These are phyloP conservation scores for Aspergillus persii DNA, from an alignment of 2,329 filamentous ascomycete species.

Conservation along the genomic window DNA sequence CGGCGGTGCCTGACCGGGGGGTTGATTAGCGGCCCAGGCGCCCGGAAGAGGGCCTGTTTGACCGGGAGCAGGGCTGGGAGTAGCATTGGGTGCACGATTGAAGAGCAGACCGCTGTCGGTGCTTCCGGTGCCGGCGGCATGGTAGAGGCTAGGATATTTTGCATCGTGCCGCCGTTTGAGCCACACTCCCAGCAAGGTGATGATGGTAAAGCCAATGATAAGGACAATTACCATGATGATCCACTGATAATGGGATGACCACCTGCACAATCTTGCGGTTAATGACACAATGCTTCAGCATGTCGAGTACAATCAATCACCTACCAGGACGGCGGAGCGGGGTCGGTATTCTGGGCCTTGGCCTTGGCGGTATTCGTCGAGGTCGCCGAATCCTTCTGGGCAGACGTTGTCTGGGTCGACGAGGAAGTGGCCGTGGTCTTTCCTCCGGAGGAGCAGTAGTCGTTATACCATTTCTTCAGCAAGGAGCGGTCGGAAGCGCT, in stretches of 20 bases:
- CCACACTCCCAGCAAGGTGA: conserved; percentile 67
- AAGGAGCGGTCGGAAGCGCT: conserved; percentile 52
- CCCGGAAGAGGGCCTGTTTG: conserved; percentile 10
- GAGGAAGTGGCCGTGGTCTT: conserved; percentile 32
- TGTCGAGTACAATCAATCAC: conserved; percentile 6
- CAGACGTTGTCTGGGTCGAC: conserved; percentile 25
- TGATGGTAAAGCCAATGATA: conserved; percentile 63
- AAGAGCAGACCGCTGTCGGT: conserved; percentile 23
- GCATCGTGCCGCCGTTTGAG: conserved; percentile 72
- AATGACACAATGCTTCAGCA: background rate
- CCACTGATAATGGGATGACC: conserved; percentile 69
- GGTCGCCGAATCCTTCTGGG: conserved; percentile 10
- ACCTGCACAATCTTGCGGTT: conserved; percentile 14
- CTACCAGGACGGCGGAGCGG: conserved; percentile 24
- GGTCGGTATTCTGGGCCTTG: conserved; percentile 13
- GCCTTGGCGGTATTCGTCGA: conserved; percentile 15
- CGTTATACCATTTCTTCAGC: conserved; percentile 69
- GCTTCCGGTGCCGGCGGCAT: conserved; percentile 21
- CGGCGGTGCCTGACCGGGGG: conserved; percentile 11
- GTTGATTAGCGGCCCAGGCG: conserved; percentile 16
- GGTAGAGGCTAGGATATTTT: conserved; percentile 46
- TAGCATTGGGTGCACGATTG: conserved; percentile 14
- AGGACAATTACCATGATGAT: conserved; percentile 77
- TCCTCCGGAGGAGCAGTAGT: conserved; percentile 58
- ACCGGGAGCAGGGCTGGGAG: conserved; percentile 10